phyloP scores from a whole-genome alignment of 108 stramenopile species.

The Fistulifera solaris region DNA sequence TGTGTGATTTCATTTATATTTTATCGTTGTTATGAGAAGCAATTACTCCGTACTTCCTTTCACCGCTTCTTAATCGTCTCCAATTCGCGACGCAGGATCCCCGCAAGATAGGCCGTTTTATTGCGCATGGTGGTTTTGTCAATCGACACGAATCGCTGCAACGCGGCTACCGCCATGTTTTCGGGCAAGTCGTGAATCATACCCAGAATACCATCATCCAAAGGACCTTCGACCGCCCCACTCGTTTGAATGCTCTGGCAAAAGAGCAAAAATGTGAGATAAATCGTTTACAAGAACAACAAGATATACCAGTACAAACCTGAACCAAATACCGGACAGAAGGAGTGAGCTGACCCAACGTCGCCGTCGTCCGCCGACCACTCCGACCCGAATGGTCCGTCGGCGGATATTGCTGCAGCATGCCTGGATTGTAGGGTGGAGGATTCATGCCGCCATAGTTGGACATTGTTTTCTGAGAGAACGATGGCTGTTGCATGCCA shows the following conservation, averaged over 20 bases:
- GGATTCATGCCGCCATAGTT: not conserved
- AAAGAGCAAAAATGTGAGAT: not conserved
- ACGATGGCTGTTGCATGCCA: slow-evolving; percentile 3
- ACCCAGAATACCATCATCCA: slow-evolving; percentile 54
- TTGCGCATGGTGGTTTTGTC: slow-evolving; percentile 66
- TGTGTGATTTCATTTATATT: too few relatives aligned
- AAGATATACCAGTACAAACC: too few relatives aligned
- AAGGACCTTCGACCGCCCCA: slow-evolving; percentile 48
- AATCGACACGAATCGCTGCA: slow-evolving; percentile 55
- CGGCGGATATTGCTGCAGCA: slow-evolving; percentile 1
- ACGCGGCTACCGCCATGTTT: slow-evolving; percentile 39
- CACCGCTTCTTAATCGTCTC: slow-evolving; percentile 45
- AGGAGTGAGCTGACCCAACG: slow-evolving; percentile 42
- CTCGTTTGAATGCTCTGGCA: slow-evolving; percentile 52
- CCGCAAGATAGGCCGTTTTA: slow-evolving; percentile 58
- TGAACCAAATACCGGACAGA: slow-evolving; percentile 55
- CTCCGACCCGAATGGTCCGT: not conserved
- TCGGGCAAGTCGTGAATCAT: slow-evolving; percentile 72
- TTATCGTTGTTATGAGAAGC: too few relatives aligned
- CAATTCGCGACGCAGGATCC: slow-evolving; percentile 63
- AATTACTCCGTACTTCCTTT: too few relatives aligned
- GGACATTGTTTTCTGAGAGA: not conserved
- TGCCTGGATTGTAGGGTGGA: not conserved
- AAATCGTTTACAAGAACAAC: too few relatives aligned
- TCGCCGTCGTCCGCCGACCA: slow-evolving; percentile 26